Conservation (phyloP, 139 green algal genomes). For the Klebsormidium nitens region DNA sequence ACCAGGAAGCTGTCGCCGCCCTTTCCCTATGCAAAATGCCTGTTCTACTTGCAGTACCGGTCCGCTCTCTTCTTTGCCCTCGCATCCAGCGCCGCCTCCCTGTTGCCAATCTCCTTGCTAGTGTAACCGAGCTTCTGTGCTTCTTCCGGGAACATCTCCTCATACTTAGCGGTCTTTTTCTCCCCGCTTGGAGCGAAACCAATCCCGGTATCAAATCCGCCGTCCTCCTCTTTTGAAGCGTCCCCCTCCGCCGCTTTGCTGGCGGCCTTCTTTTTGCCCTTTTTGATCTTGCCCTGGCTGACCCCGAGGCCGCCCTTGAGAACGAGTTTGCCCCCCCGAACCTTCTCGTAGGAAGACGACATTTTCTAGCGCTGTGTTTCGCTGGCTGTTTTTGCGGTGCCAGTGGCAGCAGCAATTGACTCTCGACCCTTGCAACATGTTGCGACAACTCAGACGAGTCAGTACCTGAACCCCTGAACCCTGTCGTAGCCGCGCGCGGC, state of each 20-base stretch:
- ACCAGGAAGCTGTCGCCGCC: too few relatives aligned
- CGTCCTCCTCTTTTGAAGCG: neutral
- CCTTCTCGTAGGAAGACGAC: conserved; percentile 20
- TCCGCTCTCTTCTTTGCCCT: conserved; percentile 26
- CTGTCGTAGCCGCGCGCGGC: too few relatives aligned
- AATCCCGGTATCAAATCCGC: conserved; percentile 19
- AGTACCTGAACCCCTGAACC: too few relatives aligned
- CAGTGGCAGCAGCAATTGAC: too few relatives aligned
- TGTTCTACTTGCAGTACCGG: conserved; percentile 32
- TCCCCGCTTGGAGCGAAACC: conserved; percentile 18
- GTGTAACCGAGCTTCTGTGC: conserved; percentile 9
- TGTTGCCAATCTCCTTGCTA: neutral
- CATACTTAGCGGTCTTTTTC: conserved; percentile 25
- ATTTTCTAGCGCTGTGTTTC: too few relatives aligned
- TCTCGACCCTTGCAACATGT: too few relatives aligned
- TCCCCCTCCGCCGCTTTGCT: neutral
- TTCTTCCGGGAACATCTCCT: conserved; percentile 25
- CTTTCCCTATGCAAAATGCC: too few relatives aligned
- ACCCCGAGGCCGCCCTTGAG: conserved; percentile 14
- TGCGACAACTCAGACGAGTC: too few relatives aligned
- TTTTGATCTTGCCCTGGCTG: conserved; percentile 19
- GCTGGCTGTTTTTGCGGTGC: too few relatives aligned
- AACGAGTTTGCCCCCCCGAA: conserved; percentile 20
- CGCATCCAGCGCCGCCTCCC: conserved; percentile 19
- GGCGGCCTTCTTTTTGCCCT: conserved; percentile 12